phyloP scores from a whole-genome alignment of 2,329 filamentous ascomycete species.

The Fusarium virguliforme region DNA sequence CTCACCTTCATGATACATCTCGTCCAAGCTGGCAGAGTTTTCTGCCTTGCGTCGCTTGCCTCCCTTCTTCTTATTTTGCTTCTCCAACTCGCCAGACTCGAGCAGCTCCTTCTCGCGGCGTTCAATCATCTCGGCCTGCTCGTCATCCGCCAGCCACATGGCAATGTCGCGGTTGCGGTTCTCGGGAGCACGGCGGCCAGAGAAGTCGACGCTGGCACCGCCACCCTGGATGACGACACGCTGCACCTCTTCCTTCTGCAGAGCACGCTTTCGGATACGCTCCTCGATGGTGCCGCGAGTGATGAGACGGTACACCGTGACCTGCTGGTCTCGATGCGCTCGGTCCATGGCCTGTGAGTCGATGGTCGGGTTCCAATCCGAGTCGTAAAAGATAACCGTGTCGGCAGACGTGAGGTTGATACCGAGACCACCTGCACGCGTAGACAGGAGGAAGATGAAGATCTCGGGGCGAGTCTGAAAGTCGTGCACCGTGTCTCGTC shows the following conservation, averaged over 20 bases:
- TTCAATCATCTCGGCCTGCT: slow-evolving; percentile 95
- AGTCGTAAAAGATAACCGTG: slow-evolving; percentile 99
- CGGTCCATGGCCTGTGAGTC: slow-evolving; percentile 99
- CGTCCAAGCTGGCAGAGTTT: slow-evolving; percentile 81
- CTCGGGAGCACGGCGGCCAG: slow-evolving; percentile 87
- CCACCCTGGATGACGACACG: slow-evolving; percentile 96
- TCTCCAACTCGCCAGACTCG: slow-evolving; percentile 78
- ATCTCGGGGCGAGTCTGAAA: slow-evolving; percentile 97
- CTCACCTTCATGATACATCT: slow-evolving; percentile 99
- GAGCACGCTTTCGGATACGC: slow-evolving; percentile 93
- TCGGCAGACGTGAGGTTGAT: slow-evolving; percentile 98
- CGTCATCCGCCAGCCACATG: slow-evolving; percentile 98
- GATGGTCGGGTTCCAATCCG: slow-evolving; percentile 99
- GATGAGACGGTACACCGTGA: slow-evolving; percentile 97
- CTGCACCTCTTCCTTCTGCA: slow-evolving; percentile 99
- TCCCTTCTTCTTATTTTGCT: slow-evolving; percentile 75
- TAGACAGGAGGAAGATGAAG: slow-evolving; percentile 96
- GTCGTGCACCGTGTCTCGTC: slow-evolving; percentile 94
- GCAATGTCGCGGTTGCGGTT: slow-evolving; percentile 98
- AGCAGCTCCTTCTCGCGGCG: slow-evolving; percentile 90
- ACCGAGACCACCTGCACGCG: slow-evolving; percentile 95
- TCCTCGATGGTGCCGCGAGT: slow-evolving; percentile 98
- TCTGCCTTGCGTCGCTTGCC: slow-evolving; percentile 70
- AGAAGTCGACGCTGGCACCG: slow-evolving; percentile 94
- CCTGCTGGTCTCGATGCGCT: slow-evolving; percentile 94